Evolutionary conservation across 495 filamentous ascomycete species (phyloP).

Genomic region (Hypoxylon trugodes): DNA sequence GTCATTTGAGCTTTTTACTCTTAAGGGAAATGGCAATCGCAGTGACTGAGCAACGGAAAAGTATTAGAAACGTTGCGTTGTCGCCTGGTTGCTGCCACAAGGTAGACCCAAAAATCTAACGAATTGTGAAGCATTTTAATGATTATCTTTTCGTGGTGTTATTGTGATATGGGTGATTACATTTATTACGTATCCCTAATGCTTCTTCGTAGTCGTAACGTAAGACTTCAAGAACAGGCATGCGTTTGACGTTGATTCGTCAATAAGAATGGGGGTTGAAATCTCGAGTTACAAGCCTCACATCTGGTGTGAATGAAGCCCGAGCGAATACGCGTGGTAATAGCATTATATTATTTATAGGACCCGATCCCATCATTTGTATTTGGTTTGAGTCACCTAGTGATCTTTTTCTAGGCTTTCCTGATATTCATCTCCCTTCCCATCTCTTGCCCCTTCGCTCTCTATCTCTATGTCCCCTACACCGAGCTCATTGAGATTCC

Average conservation of each 20-base stretch:
- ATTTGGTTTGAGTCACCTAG: no score
- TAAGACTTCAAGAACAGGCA: neutral
- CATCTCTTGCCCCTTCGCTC: neutral
- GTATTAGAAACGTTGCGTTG: slow-evolving; percentile 42
- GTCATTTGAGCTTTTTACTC: slow-evolving; percentile 48
- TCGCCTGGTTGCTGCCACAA: slow-evolving; percentile 39
- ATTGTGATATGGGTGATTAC: slow-evolving; percentile 9
- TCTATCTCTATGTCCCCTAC: neutral
- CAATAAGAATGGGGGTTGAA: no score
- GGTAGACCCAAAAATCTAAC: slow-evolving; percentile 47
- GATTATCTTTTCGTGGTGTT: neutral
- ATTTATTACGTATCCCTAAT: neutral
- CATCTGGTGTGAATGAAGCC: no score
- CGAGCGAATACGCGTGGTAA: no score
- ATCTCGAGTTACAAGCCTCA: no score
- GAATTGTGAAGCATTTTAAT: slow-evolving; percentile 42
- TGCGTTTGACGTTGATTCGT: neutral
- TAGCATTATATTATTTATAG: no score
- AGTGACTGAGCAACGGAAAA: slow-evolving; percentile 37
- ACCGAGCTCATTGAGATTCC: slow-evolving; percentile 1
- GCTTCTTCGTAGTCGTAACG: neutral
- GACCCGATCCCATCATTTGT: no score
- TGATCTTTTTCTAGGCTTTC: neutral
- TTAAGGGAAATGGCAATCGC: slow-evolving; percentile 46
- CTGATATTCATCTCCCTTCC: neutral